Evolutionary conservation across 257 asterid species (phyloP), one percentile per base, ranked within the genome.

Genomic region (Przewalskia tangutica): DNA sequence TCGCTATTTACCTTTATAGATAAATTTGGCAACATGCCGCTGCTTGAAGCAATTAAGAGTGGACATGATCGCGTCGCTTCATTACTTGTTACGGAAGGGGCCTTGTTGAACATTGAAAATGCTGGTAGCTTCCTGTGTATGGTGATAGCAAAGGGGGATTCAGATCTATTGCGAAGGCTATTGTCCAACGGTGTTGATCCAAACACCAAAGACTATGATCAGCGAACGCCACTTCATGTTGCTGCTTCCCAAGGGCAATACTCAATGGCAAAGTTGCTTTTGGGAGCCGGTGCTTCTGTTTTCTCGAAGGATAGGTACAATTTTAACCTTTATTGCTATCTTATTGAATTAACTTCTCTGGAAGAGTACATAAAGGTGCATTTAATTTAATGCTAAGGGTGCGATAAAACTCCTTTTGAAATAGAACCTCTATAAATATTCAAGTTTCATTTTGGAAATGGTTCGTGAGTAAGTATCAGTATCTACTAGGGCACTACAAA

Each of bases 271-370:
- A 94, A 90, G 83, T 38, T 92, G 88, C 97, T 92, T n/a, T 20
- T 92, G 80, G 97, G 92, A 71, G 97, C 97, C 1, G 98, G 99
- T 58, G 97, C 99, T 42, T 92, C 90, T 85, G 97, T 95, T 82
- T 87, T 88, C 85, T 55, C 88, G 1, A 91, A 90, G 86, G 99
- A 95, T 89, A 94, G 97, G 99, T 92, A 85, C n/a, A 60, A 6
- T 20, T 7, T 3, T 17, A 50, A 68, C 23, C 77, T 10, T 62
- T 18, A 32, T 27, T 59, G 5, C 13, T 23, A 5, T 65, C 27
- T 65, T 65, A 16, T 65, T 5, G 32, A 23, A 79, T 3, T 7
- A 2, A 60, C 77, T 55, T 40, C 63, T 10, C 42, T 38, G 42
- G 42, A 38, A 38, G 4, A 38, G 42, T 38, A 38, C 42, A 38